Percentiles rank a stretch among this genome's conserved stretches.
Evolutionary conservation across 2,329 filamentous ascomycete species (phyloP).

Genomic region (Trichophyton schoenleinii): DNA sequence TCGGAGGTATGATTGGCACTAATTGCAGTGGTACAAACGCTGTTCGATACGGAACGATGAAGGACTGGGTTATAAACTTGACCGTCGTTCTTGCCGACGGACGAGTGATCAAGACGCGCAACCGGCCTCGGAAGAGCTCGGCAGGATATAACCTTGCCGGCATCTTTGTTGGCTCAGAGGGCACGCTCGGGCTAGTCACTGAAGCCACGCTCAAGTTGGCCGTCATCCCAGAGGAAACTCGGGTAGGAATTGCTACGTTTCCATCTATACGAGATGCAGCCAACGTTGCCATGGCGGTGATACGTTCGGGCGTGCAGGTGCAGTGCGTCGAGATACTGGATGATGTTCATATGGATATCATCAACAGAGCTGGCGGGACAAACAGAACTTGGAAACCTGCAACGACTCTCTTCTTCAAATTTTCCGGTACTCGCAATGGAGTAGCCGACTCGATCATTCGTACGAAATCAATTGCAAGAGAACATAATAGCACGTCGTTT

Average conservation of each 20-base stretch:
- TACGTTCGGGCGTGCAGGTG: constrained; percentile 52
- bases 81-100: constrained; percentile 61
- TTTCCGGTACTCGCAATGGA: constrained; percentile 65
- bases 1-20: constrained; percentile 53
- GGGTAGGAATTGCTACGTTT: constrained; percentile 53
- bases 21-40: constrained; percentile 54
- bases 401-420: constrained; percentile 38
- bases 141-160: constrained; percentile 61
- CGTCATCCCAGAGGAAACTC: constrained; percentile 49
- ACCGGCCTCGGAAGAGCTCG: constrained; percentile 54
- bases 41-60: constrained; percentile 60
- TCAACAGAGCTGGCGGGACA: constrained; percentile 53
- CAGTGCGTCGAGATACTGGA: constrained; percentile 55
- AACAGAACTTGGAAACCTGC: constrained; percentile 34
- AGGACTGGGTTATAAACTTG: constrained; percentile 60
- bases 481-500: constrained; percentile 44
- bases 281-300: constrained; percentile 50
- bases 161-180: constrained; percentile 58
- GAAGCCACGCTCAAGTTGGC: constrained; percentile 58
- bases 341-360: constrained; percentile 51
- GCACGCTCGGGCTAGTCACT: constrained; percentile 58
- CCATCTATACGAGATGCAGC: constrained; percentile 49
- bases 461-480: constrained; percentile 55
- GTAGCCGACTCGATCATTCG: constrained; percentile 63
- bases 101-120: constrained; percentile 54